Percentiles rank a stretch among this genome's conserved stretches.
Evolutionary conservation across 75 land plant species (phyloP).

Genomic region (Cunninghamia lanceolata): DNA sequence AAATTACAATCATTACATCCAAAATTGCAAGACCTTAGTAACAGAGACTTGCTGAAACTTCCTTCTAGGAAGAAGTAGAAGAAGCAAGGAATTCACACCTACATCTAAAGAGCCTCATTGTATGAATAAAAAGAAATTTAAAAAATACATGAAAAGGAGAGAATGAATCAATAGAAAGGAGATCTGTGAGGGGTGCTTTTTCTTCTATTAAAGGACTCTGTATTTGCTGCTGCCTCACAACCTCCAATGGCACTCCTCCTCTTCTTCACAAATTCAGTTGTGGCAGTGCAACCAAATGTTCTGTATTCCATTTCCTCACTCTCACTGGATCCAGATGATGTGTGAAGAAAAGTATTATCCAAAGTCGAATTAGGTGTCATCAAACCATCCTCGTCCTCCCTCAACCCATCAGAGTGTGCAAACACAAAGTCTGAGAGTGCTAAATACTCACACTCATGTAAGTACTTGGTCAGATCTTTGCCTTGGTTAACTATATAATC

Average conservation of each 20-base stretch:
- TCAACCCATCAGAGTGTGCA: neutral
- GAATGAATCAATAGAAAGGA: slow-evolving; percentile 5
- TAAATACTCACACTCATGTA: slow-evolving; percentile 5
- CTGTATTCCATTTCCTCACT: neutral
- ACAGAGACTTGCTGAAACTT: slow-evolving; percentile 4
- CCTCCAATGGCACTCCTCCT: neutral
- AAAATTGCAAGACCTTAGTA: slow-evolving; percentile 7
- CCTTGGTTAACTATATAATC: neutral
- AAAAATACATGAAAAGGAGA: neutral
- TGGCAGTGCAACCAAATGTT: slow-evolving; percentile 4
- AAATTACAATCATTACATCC: slow-evolving; percentile 4
- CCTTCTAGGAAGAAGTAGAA: neutral
- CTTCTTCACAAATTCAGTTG: slow-evolving; percentile 14
- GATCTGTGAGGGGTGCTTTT: slow-evolving; percentile 11
- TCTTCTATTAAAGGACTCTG: neutral
- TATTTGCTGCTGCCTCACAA: neutral
- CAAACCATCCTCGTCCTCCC: neutral
- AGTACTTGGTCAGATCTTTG: neutral
- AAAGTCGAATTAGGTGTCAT: slow-evolving; percentile 10
- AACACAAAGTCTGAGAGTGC: slow-evolving; percentile 11
- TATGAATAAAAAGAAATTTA: neutral
- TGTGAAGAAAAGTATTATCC: neutral
- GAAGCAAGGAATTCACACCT: neutral
- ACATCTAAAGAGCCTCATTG: neutral
- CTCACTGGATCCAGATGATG: slow-evolving; percentile 2